phyloP scores from a whole-genome alignment of 2,329 filamentous ascomycete species.

The Ophiostoma perfectum region DNA sequence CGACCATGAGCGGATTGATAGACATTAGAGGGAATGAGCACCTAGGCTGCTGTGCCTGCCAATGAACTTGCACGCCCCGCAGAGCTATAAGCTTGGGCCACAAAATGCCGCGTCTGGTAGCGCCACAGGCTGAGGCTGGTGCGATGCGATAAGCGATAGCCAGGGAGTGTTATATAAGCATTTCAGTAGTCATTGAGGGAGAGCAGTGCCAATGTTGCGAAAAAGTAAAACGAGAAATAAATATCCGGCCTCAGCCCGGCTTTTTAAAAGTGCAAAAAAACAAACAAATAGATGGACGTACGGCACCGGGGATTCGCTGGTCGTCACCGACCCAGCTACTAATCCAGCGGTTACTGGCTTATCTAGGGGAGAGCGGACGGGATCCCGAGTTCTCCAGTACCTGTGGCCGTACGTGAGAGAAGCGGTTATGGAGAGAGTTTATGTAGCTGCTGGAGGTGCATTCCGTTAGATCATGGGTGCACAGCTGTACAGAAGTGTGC shows the following conservation, averaged over 20 bases:
- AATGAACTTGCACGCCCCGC: slow-evolving; percentile 22
- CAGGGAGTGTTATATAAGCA: not conserved
- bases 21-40: slow-evolving; percentile 12
- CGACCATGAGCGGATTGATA: slow-evolving; percentile 22
- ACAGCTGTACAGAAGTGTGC: too few relatives aligned
- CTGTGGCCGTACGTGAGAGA: slow-evolving; percentile 20
- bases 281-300: slow-evolving; percentile 19
- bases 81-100: slow-evolving; percentile 26
- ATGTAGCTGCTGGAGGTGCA: not conserved
- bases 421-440: not conserved
- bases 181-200: not conserved
- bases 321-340: slow-evolving; percentile 24
- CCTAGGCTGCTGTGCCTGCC: slow-evolving; percentile 12
- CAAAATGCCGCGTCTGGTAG: slow-evolving; percentile 26
- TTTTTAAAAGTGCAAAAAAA: not conserved
- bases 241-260: too few relatives aligned
- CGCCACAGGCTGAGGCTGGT: slow-evolving; percentile 24
- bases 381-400: slow-evolving; percentile 20
- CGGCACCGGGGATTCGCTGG: slow-evolving; percentile 23
- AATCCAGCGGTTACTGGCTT: slow-evolving; percentile 21
- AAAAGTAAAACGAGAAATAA: not conserved
- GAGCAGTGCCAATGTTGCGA: not conserved
- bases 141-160: slow-evolving; percentile 18
- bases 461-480: too few relatives aligned
- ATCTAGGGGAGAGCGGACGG: slow-evolving; percentile 23